A percentile compares a stretch with the other conserved stretches of the same genome.
Evolutionary conservation across 257 asterid species (phyloP).

Genomic region (Capsicum chinense): DNA sequence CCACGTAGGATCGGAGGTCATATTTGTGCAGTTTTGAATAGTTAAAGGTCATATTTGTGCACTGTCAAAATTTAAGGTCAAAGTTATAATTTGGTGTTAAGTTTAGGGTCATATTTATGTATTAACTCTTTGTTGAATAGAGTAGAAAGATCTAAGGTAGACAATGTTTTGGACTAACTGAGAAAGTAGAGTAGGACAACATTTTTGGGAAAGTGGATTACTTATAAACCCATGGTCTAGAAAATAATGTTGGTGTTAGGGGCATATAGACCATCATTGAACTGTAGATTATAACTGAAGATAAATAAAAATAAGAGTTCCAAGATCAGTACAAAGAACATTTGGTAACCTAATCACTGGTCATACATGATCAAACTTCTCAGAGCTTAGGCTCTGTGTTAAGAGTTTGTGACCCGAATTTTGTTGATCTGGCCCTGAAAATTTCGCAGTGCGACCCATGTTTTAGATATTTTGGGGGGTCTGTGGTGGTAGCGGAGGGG

Average conservation of each 20-base stretch:
- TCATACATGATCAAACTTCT: constrained; percentile 2
- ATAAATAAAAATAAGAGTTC: neutral
- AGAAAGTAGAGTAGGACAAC: neutral
- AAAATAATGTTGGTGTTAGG: neutral
- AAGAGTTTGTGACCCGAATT: no score
- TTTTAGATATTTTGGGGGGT: no score
- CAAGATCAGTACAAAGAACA: neutral
- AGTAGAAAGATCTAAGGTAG: neutral
- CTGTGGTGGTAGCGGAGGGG: no score
- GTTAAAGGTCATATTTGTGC: no score
- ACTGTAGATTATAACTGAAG: neutral
- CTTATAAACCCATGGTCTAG: neutral
- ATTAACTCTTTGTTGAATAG: neutral
- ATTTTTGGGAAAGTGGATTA: neutral
- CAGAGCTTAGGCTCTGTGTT: neutral
- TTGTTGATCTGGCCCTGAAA: no score
- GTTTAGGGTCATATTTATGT: no score
- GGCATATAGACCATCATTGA: neutral
- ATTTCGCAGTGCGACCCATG: no score
- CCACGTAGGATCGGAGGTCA: no score
- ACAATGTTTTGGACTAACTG: neutral
- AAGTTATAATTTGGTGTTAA: no score
- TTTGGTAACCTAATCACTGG: neutral
- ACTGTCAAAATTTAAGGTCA: no score
- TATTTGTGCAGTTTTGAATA: no score